phyloP scores from a whole-genome alignment of 202 grass and related monocot species.

The Thinopyrum obtusiflorum region DNA sequence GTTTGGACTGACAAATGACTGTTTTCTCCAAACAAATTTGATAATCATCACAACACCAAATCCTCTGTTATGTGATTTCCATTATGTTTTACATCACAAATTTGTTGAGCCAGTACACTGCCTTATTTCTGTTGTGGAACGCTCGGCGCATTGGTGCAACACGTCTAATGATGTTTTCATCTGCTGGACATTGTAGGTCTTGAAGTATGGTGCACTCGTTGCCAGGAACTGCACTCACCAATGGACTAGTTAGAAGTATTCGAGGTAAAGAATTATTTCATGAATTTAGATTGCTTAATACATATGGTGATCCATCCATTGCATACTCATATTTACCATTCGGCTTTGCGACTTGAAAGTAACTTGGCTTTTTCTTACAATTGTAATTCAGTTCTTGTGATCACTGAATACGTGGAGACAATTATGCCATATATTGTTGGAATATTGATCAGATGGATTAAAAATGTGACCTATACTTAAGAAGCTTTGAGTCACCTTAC shows the following conservation, averaged over 20 bases:
- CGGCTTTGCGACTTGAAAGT: not conserved
- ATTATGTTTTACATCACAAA: not conserved
- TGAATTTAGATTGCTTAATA: not conserved
- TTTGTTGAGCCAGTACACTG: not conserved
- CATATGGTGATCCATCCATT: not conserved
- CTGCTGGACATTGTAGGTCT: not conserved
- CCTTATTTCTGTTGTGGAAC: not conserved
- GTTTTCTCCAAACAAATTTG: not conserved
- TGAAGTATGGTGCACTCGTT: constrained; percentile 14
- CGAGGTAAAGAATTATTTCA: constrained; percentile 23
- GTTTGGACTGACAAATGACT: not conserved
- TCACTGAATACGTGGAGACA: not conserved
- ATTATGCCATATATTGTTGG: not conserved
- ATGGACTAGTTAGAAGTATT: constrained; percentile 15
- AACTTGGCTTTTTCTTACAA: not conserved
- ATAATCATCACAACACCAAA: too few species aligned
- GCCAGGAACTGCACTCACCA: not conserved
- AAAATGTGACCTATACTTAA: not conserved
- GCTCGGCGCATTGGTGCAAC: too few species aligned
- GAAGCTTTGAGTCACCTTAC: not conserved
- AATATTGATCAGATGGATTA: not conserved
- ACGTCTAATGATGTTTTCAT: too few species aligned
- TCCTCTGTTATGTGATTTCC: not conserved
- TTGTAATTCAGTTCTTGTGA: not conserved
- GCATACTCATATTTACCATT: not conserved